Conservation (phyloP, 108 stramenopile genomes). For the Fistulifera pelliculosa region DNA sequence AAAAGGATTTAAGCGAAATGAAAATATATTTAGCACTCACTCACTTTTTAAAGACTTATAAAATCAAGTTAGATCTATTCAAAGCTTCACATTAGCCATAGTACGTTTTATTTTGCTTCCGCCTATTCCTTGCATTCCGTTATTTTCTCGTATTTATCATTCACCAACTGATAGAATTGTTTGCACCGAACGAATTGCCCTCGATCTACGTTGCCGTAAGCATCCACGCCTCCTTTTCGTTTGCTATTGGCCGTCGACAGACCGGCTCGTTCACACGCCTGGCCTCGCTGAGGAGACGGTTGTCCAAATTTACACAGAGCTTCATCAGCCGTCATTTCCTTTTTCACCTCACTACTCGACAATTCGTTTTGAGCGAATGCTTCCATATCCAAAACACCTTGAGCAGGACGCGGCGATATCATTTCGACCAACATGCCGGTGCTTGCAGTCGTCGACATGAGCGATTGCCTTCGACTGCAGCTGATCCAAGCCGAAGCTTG, state of each 20-base stretch:
- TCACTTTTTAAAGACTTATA: too few species aligned
- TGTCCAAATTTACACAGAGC: slow-evolving; percentile 34
- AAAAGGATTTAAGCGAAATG: too few species aligned
- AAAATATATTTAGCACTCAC: too few species aligned
- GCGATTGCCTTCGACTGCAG: too few species aligned
- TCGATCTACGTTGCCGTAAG: slow-evolving; percentile 35
- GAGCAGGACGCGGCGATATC: too few species aligned
- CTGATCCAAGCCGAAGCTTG: too few species aligned
- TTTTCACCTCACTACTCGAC: neutral
- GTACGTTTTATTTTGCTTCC: too few species aligned
- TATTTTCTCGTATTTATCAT: slow-evolving; percentile 2
- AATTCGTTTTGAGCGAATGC: slow-evolving; percentile 20
- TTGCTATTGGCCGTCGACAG: slow-evolving; percentile 8
- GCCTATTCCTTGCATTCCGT: neutral
- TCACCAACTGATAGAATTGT: slow-evolving; percentile 3
- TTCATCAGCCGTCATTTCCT: slow-evolving; percentile 22
- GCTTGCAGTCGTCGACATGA: too few species aligned
- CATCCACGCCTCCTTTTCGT: slow-evolving; percentile 13
- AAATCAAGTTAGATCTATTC: too few species aligned
- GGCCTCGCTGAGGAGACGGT: slow-evolving; percentile 24
- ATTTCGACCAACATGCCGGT: too few species aligned
- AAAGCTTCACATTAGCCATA: too few species aligned
- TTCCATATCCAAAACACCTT: slow-evolving; percentile 20
- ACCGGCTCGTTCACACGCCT: slow-evolving; percentile 33
- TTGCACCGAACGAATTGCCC: slow-evolving; percentile 16